Evolutionary conservation across 2,329 filamentous ascomycete genomes (phyloP), one percentile per base, ranked within the genome.

Genomic region (Fusarium tricinctum): DNA sequence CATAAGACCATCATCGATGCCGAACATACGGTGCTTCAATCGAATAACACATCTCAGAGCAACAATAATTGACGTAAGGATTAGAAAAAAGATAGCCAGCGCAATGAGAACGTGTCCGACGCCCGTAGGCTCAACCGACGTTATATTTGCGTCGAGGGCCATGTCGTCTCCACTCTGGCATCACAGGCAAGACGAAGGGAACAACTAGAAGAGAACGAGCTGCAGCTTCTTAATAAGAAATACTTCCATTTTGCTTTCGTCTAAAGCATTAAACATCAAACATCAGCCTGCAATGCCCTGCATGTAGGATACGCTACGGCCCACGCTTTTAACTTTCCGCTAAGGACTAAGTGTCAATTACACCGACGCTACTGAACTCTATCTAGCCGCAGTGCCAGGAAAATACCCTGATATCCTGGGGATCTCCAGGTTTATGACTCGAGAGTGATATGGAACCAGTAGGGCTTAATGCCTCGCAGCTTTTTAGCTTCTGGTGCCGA

Each of bases 1-100:
- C 68, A 70, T 70, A 1, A 70, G 52, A 1, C 45, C 50, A 50
- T 70, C 68, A 12, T 70, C 68, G 1, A 45, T 38, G 5, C 63
- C 67, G 17, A 70, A 70, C 1, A 62, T 17, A 3, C 32, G 33
- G 28, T 70, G 39, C 20, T 33, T 58, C 0, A 47, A 8, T 9
- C 63, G 56, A 7, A 56, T 30, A 23, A 39, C 48, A 15, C 51
- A 68, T 42, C 68, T 33, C 39, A 67, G 6, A 3, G 30, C 12
- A 19, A 68, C 39, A 5, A 65, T 17, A 12, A 70, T 10, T 0
- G 52, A 20, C 1, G 58, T 55, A 1, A 43, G 40, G 6, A 57
- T 17, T 1, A 58, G 26, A 8, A 62, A 70, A 13, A 68, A 54
- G 3, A 70, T 44, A 3, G 61, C 12, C 5, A 66, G 14, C 8